Percentiles rank a stretch among this genome's conserved stretches.
phyloP scores from a whole-genome alignment of 1,284 basidiomycete species.

The Marasmius oreades region DNA sequence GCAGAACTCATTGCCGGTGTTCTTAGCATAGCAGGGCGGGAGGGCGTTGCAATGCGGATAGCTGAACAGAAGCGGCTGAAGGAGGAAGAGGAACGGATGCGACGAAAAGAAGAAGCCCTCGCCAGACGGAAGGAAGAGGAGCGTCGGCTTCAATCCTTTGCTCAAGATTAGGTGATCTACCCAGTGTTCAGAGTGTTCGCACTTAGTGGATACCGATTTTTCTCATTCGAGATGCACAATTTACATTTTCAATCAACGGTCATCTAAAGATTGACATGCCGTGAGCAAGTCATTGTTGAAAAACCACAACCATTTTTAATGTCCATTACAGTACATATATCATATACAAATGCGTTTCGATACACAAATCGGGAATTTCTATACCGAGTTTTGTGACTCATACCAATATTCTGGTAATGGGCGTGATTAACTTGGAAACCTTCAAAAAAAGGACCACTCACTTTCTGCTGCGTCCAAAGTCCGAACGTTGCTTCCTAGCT shows the following conservation, averaged over 20 bases:
- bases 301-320: too few species aligned
- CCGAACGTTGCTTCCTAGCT: conserved; percentile 83
- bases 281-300: too few species aligned
- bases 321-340: conserved; percentile 5
- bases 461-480: conserved; percentile 90
- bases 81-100: conserved; percentile 18
- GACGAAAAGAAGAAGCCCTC: background rate
- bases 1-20: conserved; percentile 91
- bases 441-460: conserved; percentile 38
- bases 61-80: conserved; percentile 10
- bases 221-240: too few species aligned
- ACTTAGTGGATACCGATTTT: too few species aligned
- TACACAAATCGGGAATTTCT: conserved; percentile 9
- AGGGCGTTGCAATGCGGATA: conserved; percentile 57
- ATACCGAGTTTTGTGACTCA: conserved; percentile 41
- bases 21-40: conserved; percentile 87
- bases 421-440: conserved; percentile 14
- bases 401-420: conserved; percentile 58
- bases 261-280: too few species aligned
- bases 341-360: conserved; percentile 18
- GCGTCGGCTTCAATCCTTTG: conserved; percentile 1
- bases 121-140: conserved; percentile 9
- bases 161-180: background rate
- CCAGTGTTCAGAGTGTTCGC: background rate
- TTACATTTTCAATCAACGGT: too few species aligned